A percentile compares a stretch with the other conserved stretches of the same genome.
phyloP scores from a whole-genome alignment of 164 flowering plant genomes.

The Dillenia suffruticosa region DNA sequence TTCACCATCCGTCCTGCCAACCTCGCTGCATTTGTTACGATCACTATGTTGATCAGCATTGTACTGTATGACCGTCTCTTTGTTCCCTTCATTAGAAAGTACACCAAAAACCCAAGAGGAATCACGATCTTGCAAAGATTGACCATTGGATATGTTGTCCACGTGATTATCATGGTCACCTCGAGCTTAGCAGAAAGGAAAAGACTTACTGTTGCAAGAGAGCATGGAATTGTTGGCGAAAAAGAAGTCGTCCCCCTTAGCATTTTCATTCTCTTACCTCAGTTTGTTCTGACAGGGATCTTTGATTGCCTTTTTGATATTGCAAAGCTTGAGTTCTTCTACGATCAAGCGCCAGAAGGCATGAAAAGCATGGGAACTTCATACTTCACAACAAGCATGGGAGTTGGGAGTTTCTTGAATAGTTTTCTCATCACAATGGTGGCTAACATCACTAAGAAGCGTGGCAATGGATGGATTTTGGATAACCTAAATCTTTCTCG shows the following conservation, averaged over 20 bases:
- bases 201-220: constrained; percentile 37
- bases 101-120: constrained; percentile 64
- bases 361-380: constrained; percentile 70
- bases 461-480: constrained; percentile 50
- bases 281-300: constrained; percentile 47
- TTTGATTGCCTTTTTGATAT: constrained; percentile 55
- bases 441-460: constrained; percentile 26
- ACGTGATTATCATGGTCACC: constrained; percentile 37
- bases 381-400: constrained; percentile 44
- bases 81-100: constrained; percentile 28
- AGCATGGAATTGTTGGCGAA: constrained; percentile 16
- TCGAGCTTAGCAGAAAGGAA: constrained; percentile 42
- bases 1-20: constrained; percentile 65
- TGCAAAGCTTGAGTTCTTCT: constrained; percentile 62
- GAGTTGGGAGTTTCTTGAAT: constrained; percentile 52
- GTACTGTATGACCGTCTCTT: constrained; percentile 51
- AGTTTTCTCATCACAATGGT: constrained; percentile 41
- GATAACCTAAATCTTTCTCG: constrained; percentile 55
- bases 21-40: constrained; percentile 41
- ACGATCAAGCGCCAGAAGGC: constrained; percentile 62
- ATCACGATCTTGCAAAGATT: constrained; percentile 63
- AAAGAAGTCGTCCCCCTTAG: constrained; percentile 33
- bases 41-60: constrained; percentile 47
- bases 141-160: constrained; percentile 53
- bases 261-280: constrained; percentile 53